These are phyloP conservation scores for Takashimella koratensis DNA, from an alignment of 1,284 basidiomycete genomes.

Conservation along the genomic window DNA sequence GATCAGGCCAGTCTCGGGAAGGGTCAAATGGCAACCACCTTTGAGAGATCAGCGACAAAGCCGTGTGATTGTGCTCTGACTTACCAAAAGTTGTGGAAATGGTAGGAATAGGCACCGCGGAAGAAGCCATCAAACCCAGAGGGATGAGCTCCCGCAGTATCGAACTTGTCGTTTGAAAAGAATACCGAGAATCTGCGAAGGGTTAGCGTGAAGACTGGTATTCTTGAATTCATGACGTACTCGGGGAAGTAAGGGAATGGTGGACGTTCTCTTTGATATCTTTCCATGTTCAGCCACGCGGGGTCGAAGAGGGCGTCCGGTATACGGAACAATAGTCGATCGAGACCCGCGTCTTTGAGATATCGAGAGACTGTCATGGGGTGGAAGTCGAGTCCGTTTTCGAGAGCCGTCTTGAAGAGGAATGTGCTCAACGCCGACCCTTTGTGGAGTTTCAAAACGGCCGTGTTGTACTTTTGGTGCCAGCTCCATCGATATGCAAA, in stretches of 20 bases:
- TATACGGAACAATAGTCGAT: constrained; percentile 66
- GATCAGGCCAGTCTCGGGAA: constrained; percentile 82
- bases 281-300: constrained; percentile 79
- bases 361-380: constrained; percentile 79
- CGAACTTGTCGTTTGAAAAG: constrained; percentile 68
- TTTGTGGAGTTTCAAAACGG: constrained; percentile 77
- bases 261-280: constrained; percentile 73
- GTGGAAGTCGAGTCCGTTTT: constrained; percentile 80
- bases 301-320: constrained; percentile 84
- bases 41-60: not conserved
- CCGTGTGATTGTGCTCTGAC: constrained; percentile 6
- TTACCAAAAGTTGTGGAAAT: constrained; percentile 80
- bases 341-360: constrained; percentile 69
- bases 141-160: constrained; percentile 67
- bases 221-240: constrained; percentile 53
- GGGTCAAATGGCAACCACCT: constrained; percentile 95
- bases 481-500: constrained; percentile 84
- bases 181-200: constrained; percentile 65
- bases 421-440: constrained; percentile 74
- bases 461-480: constrained; percentile 77
- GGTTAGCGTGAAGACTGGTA: not conserved
- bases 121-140: constrained; percentile 82
- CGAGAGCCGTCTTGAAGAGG: constrained; percentile 77
- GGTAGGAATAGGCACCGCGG: constrained; percentile 78
- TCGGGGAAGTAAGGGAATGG: constrained; percentile 77